Evolutionary conservation across 208 protist species (phyloP), one percentile per base, ranked within the genome.

Genomic region (Leishmania lainsoni): DNA sequence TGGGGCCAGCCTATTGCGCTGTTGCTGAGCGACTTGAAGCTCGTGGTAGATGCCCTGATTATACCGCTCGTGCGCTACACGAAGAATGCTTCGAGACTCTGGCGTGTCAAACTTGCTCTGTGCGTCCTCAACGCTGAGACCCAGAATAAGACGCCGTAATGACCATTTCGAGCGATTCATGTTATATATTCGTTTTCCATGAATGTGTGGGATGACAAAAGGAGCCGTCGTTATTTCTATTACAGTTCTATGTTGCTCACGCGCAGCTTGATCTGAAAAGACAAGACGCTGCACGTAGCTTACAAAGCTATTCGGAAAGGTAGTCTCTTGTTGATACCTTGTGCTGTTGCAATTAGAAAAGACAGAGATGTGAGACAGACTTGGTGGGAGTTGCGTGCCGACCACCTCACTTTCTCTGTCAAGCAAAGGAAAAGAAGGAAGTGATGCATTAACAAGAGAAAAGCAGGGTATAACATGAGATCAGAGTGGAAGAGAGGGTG

Each of bases 51-150:
- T 79, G 22, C 92, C 92, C 56, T 94, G 87, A 80, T 96, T 96
- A 85, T 94, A 85, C 2, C 92, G 91, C 81, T 97, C 92, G 54
- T 97, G 94, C 1, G 92, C 88, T 26, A 96, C 79, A 16, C 90
- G 91, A 5, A 97, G 83, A n/a, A 88, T 82, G 48, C 69, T 83
- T 42, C 94, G 91, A 14, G 92, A 92, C 81, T 96, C 90, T 5
- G 89, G 87, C 20, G 90, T 90, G 77, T 96, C 91, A 58, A 97
- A 96, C 75, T 95, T 97, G 79, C 92, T 95, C 48, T 94, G 88
- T n/a, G 94, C 89, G 65, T 97, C 94, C 73, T 97, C 94, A 79
- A 97, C 90, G 65, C 92, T 95, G 83, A 97, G 92, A 61, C 94
- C 94, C 42, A 97, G 84, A 70, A 97, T 94, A 32, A 97, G 83